Percentiles rank a stretch among this genome's conserved stretches.
phyloP scores from a whole-genome alignment of 148 eudicot genomes.

The Heliosperma pusillum region DNA sequence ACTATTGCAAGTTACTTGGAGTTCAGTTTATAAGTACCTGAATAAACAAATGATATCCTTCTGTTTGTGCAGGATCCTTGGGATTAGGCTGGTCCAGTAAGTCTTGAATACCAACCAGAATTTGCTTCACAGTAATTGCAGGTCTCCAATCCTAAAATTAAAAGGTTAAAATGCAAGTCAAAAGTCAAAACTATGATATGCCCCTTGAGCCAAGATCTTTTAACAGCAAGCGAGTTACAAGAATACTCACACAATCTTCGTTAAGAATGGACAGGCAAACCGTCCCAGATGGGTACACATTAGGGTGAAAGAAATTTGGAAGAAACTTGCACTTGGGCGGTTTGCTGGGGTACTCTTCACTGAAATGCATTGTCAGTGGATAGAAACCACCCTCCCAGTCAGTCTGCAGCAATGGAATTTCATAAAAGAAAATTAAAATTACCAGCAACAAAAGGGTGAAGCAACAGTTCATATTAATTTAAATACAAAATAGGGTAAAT shows the following conservation, averaged over 20 bases:
- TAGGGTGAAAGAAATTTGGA: constrained; percentile 80
- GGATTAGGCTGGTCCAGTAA: constrained; percentile 75
- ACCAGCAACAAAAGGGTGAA: not conserved
- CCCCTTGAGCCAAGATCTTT: not conserved
- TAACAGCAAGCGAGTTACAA: constrained; percentile 4
- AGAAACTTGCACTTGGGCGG: constrained; percentile 86
- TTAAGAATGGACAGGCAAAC: constrained; percentile 82
- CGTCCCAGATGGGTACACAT: constrained; percentile 82
- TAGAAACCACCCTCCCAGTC: constrained; percentile 88
- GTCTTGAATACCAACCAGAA: constrained; percentile 80
- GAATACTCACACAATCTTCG: constrained; percentile 67
- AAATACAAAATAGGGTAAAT: not conserved
- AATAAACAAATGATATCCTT: constrained; percentile 70
- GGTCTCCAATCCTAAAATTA: constrained; percentile 79
- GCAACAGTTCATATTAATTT: not conserved
- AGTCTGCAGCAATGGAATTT: constrained; percentile 44
- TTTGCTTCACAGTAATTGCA: constrained; percentile 86
- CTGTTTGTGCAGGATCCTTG: constrained; percentile 73
- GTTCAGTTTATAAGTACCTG: constrained; percentile 40
- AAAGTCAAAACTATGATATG: not conserved
- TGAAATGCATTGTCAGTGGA: constrained; percentile 70
- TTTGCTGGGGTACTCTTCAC: constrained; percentile 88
- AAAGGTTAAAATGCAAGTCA: constrained; percentile 6
- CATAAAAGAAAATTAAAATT: not conserved
- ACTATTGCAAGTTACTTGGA: not conserved